Evolutionary conservation across 331 rosid genomes (phyloP).

Genomic region (Saraca asoca): DNA sequence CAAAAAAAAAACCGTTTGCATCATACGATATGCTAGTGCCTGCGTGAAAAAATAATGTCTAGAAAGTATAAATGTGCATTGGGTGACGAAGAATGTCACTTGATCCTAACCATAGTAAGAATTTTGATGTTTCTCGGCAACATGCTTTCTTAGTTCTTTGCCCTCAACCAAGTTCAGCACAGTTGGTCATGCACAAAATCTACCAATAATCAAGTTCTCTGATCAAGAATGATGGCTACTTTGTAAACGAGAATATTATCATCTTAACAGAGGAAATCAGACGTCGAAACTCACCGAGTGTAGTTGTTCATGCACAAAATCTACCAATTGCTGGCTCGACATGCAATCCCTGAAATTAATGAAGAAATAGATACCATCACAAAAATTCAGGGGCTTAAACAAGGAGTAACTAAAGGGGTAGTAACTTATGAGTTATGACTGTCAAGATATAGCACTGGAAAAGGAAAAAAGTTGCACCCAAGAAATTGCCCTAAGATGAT

Average conservation of each 20-base stretch:
- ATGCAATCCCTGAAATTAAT: conserved; percentile 85
- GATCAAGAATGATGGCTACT: conserved; percentile 4
- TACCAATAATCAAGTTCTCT: conserved; percentile 3
- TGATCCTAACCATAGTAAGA: not conserved
- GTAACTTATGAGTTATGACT: no score
- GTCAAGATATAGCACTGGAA: not conserved
- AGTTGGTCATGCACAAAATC: not conserved
- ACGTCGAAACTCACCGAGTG: conserved; percentile 47
- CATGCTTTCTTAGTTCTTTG: conserved; percentile 10
- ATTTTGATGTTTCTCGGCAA: conserved; percentile 5
- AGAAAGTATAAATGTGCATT: conserved; percentile 13
- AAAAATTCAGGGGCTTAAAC: not conserved
- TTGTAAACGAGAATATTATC: conserved; percentile 14
- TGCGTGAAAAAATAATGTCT: conserved; percentile 12
- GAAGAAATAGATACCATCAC: conserved; percentile 30
- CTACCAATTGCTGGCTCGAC: conserved; percentile 92
- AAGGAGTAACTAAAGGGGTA: not conserved
- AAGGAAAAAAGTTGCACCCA: not conserved
- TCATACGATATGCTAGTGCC: not conserved
- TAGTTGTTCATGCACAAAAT: conserved; percentile 73
- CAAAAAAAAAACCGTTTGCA: not conserved
- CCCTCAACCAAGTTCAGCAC: not conserved
- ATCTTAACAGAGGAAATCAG: conserved; percentile 8
- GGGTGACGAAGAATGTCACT: not conserved
- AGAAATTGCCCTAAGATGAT: not conserved